Evolutionary conservation across 495 filamentous ascomycete species (phyloP).

Genomic region (Cairneyella variabilis): DNA sequence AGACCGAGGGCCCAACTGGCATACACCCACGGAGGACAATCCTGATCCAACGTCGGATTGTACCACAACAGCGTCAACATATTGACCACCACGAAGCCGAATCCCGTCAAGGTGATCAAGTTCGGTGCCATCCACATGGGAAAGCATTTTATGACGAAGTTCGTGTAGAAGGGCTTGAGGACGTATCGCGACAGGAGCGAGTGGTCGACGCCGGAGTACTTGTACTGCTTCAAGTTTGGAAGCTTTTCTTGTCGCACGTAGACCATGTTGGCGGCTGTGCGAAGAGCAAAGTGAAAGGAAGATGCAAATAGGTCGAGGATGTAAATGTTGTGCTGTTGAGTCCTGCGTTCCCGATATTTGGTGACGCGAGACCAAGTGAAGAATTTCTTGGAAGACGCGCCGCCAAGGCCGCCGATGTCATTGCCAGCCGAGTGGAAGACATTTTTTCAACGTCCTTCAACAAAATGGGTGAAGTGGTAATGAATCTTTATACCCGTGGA

Average conservation of each 20-base stretch:
- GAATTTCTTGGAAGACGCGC: too few relatives aligned
- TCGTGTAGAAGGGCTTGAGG: conserved; percentile 95
- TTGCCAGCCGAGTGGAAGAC: too few relatives aligned
- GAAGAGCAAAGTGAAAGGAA: too few relatives aligned
- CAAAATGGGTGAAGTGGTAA: too few relatives aligned
- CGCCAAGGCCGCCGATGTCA: too few relatives aligned
- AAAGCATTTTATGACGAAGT: conserved; percentile 89
- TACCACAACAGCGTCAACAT: conserved; percentile 94
- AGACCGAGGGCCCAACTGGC: conserved; percentile 82
- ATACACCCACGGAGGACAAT: conserved; percentile 95
- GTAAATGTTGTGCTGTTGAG: too few relatives aligned
- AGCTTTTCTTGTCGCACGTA: conserved; percentile 92
- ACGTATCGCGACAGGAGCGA: conserved; percentile 85
- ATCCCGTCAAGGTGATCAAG: conserved; percentile 84
- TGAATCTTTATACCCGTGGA: too few relatives aligned
- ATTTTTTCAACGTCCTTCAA: too few relatives aligned
- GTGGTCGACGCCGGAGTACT: conserved; percentile 87
- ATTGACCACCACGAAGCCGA: conserved; percentile 87
- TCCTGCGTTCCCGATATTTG: too few relatives aligned
- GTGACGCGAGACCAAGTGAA: too few relatives aligned
- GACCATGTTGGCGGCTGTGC: conserved; percentile 46
- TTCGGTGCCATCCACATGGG: conserved; percentile 91
- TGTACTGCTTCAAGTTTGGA: conserved; percentile 83
- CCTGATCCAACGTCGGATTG: conserved; percentile 86
- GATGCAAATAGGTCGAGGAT: too few relatives aligned